Evolutionary conservation across 306 rosid genomes (phyloP), one percentile per base, ranked within the genome.

Genomic region (Bauhinia variegata): DNA sequence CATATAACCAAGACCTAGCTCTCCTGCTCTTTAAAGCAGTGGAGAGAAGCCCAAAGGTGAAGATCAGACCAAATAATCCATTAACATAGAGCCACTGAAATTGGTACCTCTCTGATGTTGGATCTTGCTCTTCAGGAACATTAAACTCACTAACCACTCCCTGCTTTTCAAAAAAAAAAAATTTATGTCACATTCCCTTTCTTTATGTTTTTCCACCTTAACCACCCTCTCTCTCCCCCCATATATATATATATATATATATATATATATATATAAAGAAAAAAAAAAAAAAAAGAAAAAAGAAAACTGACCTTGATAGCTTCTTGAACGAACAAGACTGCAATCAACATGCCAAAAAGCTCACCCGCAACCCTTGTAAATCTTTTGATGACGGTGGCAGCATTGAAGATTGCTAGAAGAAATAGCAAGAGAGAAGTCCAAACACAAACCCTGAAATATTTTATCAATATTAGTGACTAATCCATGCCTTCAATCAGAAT

Each of bases 301-400:
- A 16, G 70, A 65, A 67, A 23, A 23, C 73, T 67, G 14, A 91
- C 96, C 97, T 85, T 89, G 75, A 87, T 82, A 52, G 98, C 95
- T 79, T 92, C 54, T 83, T 89, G 96, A 78, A 92, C 60, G 84
- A 92, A 92, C 63, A 92, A 72, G 71, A 92, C 88, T 6, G 89
- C 37, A 53, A 89, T 92, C 82, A 92, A 68, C 95, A 87, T 89
- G 75, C 96, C 96, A 38, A 92, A 89, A 63, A 89, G 84, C 56
- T 89, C 96, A 1, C 93, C 96, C 0, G 98, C 93, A 56, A 89
- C 75, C 81, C 98, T 86, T 2, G 98, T 92, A 69, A 92, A 92
- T 67, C 79, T 86, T 23, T 74, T 89, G 84, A 89, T 84, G 15
- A 92, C 64, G 31, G 60, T 54, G 43, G 89, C 88, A 15, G 83